Base-by-base conservation (phyloP, 2,329 filamentous ascomycete genomes). In the Mariannaea sp. region DNA sequence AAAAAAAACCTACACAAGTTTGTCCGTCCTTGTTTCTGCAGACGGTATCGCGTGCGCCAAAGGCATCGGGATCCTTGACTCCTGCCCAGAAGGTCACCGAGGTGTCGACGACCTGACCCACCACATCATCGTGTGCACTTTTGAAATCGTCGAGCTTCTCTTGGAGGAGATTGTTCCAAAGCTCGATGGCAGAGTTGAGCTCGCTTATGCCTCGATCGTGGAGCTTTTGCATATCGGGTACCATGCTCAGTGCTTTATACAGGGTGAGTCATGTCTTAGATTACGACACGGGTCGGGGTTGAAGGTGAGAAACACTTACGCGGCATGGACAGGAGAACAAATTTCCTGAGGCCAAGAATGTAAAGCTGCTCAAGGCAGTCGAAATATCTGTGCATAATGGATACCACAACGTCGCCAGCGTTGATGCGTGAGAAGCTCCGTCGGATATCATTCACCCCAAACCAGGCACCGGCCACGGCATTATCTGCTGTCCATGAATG, bases 231-330 rank as follows among this genome's bases (percentile, higher is more conserved):
- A 35, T 26, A n/a, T 41, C 43, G 17, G 49, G 49, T 10, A 41
- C 7, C 42, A 53, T 41, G 17, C 38, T 41, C 22, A 53, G 16
- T 12, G 49, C 49, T 53, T n/a, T n/a, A n/a, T n/a, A n/a, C n/a
- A 20, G 3, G 14, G 17, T 4, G n/a, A 13, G 26, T 50, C 2
- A 26, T 17, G 13, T 27, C 16, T 4, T 7, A 7, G 32, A 13
- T n/a, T n/a, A n/a, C n/a, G n/a, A n/a, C n/a, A 16, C 14, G 8
- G 20, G 22, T 4, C n/a, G 29, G 29, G 13, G 14, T n/a, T 19
- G 20, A 12, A 17, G 13, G 22, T 24, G 20, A 27, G 14, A 8
- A 26, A 3, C 7, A 47, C 49, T 20, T 41, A 53, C 49, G 49
- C 4, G 49, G 49, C 6, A 40, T 29, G 5, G 42, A 30, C 9